Percentiles rank a stretch among this genome's conserved stretches.
Conservation (phyloP, 768 basidiomycete genomes). For the Collybiopsis luxurians region DNA sequence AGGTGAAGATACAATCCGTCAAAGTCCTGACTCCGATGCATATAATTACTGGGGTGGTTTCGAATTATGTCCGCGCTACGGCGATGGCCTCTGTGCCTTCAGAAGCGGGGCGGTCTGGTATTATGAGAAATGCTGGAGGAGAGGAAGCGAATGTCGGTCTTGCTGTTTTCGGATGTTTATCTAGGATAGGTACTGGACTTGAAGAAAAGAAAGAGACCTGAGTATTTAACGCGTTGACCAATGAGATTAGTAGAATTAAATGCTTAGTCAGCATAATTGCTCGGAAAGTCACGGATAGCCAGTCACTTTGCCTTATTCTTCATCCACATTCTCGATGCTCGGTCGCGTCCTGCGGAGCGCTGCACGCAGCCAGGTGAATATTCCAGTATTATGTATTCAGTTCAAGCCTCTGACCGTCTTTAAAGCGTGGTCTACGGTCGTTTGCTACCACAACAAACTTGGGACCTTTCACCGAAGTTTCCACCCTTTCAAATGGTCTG, state of each 20-base stretch:
- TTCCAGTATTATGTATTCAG: conserved; percentile 5
- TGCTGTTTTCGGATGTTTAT: conserved; percentile 2
- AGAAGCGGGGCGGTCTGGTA: not conserved
- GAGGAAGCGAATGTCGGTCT: not conserved
- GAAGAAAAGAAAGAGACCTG: conserved; percentile 9
- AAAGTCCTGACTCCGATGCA: conserved; percentile 41
- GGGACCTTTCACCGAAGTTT: conserved; percentile 82
- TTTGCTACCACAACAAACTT: conserved; percentile 73
- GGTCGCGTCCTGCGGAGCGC: conserved; percentile 40
- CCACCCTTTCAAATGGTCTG: conserved; percentile 91
- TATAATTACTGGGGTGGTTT: conserved; percentile 38
- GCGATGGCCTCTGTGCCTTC: not conserved
- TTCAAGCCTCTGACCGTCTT: not conserved
- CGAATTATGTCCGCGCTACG: conserved; percentile 9
- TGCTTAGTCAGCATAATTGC: no score
- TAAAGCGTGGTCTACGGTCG: conserved; percentile 56
- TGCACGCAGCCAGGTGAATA: conserved; percentile 36
- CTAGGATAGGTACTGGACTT: conserved; percentile 2
- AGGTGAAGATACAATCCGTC: conserved; percentile 7
- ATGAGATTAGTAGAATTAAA: no score
- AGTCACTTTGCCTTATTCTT: not conserved
- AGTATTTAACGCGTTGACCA: not conserved
- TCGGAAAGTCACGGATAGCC: conserved; percentile 15
- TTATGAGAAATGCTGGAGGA: not conserved
- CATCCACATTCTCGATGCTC: conserved; percentile 28